Percentiles rank a stretch among this genome's conserved stretches.
Evolutionary conservation across 805 yeast species (phyloP).

Genomic region (Candida glaebosa): DNA sequence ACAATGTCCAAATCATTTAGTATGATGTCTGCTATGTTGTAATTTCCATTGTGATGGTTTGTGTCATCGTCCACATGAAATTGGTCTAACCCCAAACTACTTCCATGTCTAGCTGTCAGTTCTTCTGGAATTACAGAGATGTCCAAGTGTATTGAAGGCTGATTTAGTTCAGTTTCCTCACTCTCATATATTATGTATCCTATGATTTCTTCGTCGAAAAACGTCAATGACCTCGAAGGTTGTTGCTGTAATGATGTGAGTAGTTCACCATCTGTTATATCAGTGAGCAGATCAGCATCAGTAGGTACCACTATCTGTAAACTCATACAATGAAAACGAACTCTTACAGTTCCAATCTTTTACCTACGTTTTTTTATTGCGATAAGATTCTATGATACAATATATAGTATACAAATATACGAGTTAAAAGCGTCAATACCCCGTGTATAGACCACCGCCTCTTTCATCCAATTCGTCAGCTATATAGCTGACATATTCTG

Average conservation of each 20-base stretch:
- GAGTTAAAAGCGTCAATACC: constrained; percentile 16
- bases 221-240: constrained; percentile 8
- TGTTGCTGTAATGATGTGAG: background rate
- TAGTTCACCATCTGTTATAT: background rate
- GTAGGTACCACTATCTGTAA: constrained; percentile 7
- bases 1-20: constrained; percentile 11
- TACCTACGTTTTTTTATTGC: background rate
- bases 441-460: constrained; percentile 71
- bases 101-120: constrained; percentile 8
- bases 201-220: constrained; percentile 27
- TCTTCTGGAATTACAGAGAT: constrained; percentile 19
- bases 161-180: constrained; percentile 4
- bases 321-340: constrained; percentile 5
- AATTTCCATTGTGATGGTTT: constrained; percentile 2
- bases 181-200: constrained; percentile 23
- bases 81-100: too few relatives aligned
- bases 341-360: background rate
- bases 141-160: constrained; percentile 14
- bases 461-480: constrained; percentile 69
- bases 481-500: constrained; percentile 43
- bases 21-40: constrained; percentile 6
- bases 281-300: background rate
- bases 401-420: background rate
- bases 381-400: background rate
- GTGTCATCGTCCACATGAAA: background rate